Conservation (phyloP, 352 stramenopile genomes). For the Pythium monospermum region DNA sequence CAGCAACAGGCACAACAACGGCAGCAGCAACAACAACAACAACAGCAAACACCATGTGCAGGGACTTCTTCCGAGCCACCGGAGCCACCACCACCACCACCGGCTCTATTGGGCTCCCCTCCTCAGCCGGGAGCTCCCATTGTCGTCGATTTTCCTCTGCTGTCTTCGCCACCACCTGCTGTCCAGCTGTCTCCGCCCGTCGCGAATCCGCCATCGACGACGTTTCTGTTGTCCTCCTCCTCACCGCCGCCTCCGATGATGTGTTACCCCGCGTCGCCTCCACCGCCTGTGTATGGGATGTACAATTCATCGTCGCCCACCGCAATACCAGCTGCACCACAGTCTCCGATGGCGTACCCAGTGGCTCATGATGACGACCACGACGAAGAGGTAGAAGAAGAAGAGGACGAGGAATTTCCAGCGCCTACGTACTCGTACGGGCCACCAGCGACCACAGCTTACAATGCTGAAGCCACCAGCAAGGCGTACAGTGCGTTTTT, state of each 20-base stretch:
- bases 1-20: conserved; percentile 15
- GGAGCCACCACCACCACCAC: conserved; percentile 19
- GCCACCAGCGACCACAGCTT: conserved; percentile 18
- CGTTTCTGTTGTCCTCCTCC: too few species aligned
- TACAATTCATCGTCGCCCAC: conserved; percentile 9
- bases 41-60: conserved; percentile 14
- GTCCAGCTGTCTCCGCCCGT: conserved; percentile 2
- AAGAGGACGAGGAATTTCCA: conserved; percentile 78
- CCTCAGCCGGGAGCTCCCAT: conserved; percentile 5
- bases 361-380: not conserved
- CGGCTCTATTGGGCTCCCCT: not conserved
- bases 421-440: conserved; percentile 45
- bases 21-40: conserved; percentile 38
- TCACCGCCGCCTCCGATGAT: conserved; percentile 9
- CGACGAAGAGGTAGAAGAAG: conserved; percentile 41
- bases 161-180: conserved; percentile 4
- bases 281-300: conserved; percentile 2
- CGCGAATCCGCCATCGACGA: not conserved
- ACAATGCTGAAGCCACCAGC: conserved; percentile 56
- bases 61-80: conserved; percentile 16
- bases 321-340: conserved; percentile 2
- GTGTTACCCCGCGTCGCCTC: conserved; percentile 1
- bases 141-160: too few species aligned
- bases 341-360: not conserved
- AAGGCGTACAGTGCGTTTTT: conserved; percentile 76